Base-by-base conservation (phyloP, 768 basidiomycete species). In the Paxillus involutus region DNA sequence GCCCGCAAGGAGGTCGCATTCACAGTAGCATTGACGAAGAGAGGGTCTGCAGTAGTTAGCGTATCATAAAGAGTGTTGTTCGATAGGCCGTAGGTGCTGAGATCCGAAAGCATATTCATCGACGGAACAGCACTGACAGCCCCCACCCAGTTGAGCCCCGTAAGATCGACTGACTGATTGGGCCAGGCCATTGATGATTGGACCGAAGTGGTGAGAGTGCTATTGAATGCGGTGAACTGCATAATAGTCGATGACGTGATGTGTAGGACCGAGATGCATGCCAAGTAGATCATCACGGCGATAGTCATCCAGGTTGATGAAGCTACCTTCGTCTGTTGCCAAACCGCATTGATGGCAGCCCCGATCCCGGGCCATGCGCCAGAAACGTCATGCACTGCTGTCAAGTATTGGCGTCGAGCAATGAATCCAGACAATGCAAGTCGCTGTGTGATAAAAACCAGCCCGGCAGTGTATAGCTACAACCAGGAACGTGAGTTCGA, bases 341-440 rank as follows among this genome's bases (percentile, higher is more conserved):
- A 65, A 7, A 63, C 42, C 4, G 32, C 10, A 24, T 52, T 13
- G 5, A 59, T 0, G 6, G 66, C 63, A 47, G 59, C 48, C 13
- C 65, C 65, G 47, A 61, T 52, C 0, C 67, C 62, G 14, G 47
- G 49, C 66, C 66, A 67, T 13, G 67, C 62, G 3, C 42, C 35
- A 40, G 51, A 3, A 7, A 56, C 35, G 41, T 67, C 65, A 49
- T 67, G 63, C 0, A 61, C 41, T 30, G 49, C 36, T 21, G 66
- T 66, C 5, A 67, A 3, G 3, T 55, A 54, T 14, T 63, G 56
- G 0, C 35, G 19, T 9, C 51, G 29, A 8, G 37, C 36, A 13
- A 63, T 29, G 0, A 54, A 33, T 1, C 21, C 37, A 10, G 40
- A 49, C 9, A 55, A 33, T 9, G 64, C 53, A 17, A 63, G 53